Conservation (phyloP, 345 rosid species). For the Citrus mangshanensis region DNA sequence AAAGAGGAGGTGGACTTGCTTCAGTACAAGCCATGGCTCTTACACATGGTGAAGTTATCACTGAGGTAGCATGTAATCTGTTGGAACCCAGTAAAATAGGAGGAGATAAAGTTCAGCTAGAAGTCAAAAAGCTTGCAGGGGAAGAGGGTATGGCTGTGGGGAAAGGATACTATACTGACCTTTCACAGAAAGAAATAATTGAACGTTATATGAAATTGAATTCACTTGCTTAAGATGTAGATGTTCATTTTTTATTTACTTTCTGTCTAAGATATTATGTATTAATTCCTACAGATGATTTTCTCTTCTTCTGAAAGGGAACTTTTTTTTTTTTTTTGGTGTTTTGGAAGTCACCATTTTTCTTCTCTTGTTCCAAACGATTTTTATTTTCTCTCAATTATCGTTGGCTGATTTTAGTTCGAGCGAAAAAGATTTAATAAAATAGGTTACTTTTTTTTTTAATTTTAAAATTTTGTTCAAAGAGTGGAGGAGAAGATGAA, state of each 20-base stretch:
- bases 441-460: no score
- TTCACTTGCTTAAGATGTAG: constrained; percentile 9
- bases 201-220: constrained; percentile 43
- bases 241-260: background rate
- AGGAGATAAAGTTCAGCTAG: constrained; percentile 63
- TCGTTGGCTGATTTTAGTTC: no score
- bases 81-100: constrained; percentile 67
- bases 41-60: constrained; percentile 54
- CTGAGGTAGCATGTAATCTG: constrained; percentile 89
- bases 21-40: constrained; percentile 95
- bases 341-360: no score
- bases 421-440: no score
- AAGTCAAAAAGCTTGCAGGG: constrained; percentile 64
- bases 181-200: constrained; percentile 53
- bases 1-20: constrained; percentile 79
- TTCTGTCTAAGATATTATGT: background rate
- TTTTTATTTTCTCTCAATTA: no score
- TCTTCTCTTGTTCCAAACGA: no score
- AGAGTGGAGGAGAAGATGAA: no score
- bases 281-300: no score
- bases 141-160: constrained; percentile 62
- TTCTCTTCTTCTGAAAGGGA: no score
- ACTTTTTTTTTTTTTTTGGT: no score
- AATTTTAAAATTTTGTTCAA: no score
- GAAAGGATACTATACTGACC: constrained; percentile 74